Evolutionary conservation across 805 yeast species (phyloP), one percentile per base, ranked within the genome.

Genomic region (Candida railenensis): DNA sequence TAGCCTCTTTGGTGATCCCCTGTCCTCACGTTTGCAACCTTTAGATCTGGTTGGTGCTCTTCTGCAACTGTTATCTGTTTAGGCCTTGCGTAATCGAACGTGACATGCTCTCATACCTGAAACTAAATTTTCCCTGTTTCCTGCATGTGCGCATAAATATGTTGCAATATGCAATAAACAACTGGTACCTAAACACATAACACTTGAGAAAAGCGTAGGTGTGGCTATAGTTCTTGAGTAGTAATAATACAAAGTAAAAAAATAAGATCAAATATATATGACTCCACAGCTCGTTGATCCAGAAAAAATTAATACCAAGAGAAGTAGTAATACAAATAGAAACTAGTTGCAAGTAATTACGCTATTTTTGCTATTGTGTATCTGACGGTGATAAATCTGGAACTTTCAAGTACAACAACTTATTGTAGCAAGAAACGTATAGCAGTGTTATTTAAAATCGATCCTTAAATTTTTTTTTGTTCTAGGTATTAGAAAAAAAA

Each of bases 1-100:
- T 12, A 3, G 20, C n/a, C n/a, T n/a, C n/a, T n/a, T n/a, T n/a
- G 30, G 9, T 25, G 30, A 11, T 25, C 11, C 30, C 30, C 30
- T 11, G 5, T 25, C 9, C 30, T 25, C 30, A 25, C 30, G 30
- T 25, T 25, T 25, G 9, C 30, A 25, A 5, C 11, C 30, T 11
- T 7, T 25, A 25, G 9, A 25, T 5, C 30, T 7, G 30, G 30
- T 7, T 25, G 30, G 9, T 4, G n/a, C n/a, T n/a, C n/a, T n/a
- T n/a, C n/a, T n/a, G n/a, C n/a, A n/a, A n/a, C n/a, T n/a, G n/a
- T n/a, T n/a, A n/a, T 25, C 11, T 25, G 9, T 25, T 25, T 25
- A 25, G 30, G 36, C 15, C 40, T 39, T 16, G 28, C 45, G 36
- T 22, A 22, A 42, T 19, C 19, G 20, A 37, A 42, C 45, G 45